A percentile compares a stretch with the other conserved stretches of the same genome.
Evolutionary conservation across 495 filamentous ascomycete genomes (phyloP).

Genomic region (Podospora anserina): DNA sequence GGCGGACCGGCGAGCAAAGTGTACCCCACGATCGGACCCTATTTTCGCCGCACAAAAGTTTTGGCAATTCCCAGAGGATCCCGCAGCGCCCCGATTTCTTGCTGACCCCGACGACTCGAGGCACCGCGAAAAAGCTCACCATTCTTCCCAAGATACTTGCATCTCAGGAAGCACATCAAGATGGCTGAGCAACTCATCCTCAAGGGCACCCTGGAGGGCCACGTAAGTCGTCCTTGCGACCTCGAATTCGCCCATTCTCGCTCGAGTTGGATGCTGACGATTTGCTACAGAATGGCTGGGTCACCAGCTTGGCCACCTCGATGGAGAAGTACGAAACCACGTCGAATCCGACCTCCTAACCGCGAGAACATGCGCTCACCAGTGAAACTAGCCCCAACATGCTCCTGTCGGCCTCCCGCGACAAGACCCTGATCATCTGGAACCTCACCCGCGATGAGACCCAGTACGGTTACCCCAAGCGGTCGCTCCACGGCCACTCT

Average conservation of each 20-base stretch:
- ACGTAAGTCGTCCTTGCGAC: slow-evolving; percentile 51
- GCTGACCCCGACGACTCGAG: slow-evolving; percentile 36
- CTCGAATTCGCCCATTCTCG: slow-evolving; percentile 7
- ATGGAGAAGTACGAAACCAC: slow-evolving; percentile 82
- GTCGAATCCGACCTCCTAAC: slow-evolving; percentile 13
- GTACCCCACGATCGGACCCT: slow-evolving; percentile 35
- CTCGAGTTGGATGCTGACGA: not conserved
- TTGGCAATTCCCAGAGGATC: slow-evolving; percentile 29
- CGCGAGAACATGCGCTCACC: slow-evolving; percentile 29
- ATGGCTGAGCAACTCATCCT: slow-evolving; percentile 97
- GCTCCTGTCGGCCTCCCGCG: slow-evolving; percentile 94
- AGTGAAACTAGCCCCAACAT: slow-evolving; percentile 82
- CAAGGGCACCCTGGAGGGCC: slow-evolving; percentile 96
- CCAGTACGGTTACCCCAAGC: slow-evolving; percentile 97
- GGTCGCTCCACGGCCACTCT: slow-evolving; percentile 95
- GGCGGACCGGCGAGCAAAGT: slow-evolving; percentile 10
- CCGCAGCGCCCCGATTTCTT: slow-evolving; percentile 28
- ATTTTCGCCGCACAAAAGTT: slow-evolving; percentile 44
- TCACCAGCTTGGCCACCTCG: slow-evolving; percentile 90
- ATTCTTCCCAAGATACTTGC: slow-evolving; percentile 36
- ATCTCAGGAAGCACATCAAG: slow-evolving; percentile 40
- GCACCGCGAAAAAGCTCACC: slow-evolving; percentile 33
- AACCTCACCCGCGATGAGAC: slow-evolving; percentile 98
- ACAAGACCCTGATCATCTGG: slow-evolving; percentile 99
- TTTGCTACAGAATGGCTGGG: slow-evolving; percentile 58